Base-by-base conservation (phyloP, 495 filamentous ascomycete species). In the Penicillium lagena region DNA sequence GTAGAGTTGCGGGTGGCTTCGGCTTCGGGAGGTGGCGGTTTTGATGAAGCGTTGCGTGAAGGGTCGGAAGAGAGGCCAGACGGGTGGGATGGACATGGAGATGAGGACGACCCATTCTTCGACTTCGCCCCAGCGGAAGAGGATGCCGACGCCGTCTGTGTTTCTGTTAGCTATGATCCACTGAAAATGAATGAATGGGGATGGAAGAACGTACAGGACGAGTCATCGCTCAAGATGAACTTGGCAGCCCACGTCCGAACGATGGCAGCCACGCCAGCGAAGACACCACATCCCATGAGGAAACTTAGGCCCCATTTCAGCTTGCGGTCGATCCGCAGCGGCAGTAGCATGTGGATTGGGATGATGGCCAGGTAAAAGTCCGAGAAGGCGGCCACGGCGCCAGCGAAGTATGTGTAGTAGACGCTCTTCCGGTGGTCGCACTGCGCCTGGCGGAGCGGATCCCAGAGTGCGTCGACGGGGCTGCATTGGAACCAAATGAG, bases 81-180 rank as follows among this genome's bases (percentile, higher is more conserved):
- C 55, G 1, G 55, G 55, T 37, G 55, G 55, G 12, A 59, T 59
- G 31, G 55, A 59, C 55, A 59, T 59, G 28, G 52, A 50, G 38
- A 59, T 59, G 10, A 59, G 49, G 8, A 59, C 55, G 39, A 59
- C 28, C 55, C 55, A 59, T 49, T 59, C 55, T 39, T 59, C 55
- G 17, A 55, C 52, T 35, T 59, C 55, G 7, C 55, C 55, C 55
- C 55, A 59, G 34, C 43, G 44, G 39, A 59, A 59, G 0, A 59
- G 44, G n/a, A 39, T 45, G 0, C 55, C 55, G 14, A 55, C 52
- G 1, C 55, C 55, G 12, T 53, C 55, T 59, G 41, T 3, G 14
- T 7, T n/a, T 12, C 9, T 12, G 35, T 59, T 32, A 52, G 40
- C 3, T 28, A 5, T 29, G 32, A 12, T 11, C 22, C 22, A 22